Percentiles rank a stretch among this genome's conserved stretches.
phyloP scores from a whole-genome alignment of 768 basidiomycete genomes.

The Collybiopsis luxurians region DNA sequence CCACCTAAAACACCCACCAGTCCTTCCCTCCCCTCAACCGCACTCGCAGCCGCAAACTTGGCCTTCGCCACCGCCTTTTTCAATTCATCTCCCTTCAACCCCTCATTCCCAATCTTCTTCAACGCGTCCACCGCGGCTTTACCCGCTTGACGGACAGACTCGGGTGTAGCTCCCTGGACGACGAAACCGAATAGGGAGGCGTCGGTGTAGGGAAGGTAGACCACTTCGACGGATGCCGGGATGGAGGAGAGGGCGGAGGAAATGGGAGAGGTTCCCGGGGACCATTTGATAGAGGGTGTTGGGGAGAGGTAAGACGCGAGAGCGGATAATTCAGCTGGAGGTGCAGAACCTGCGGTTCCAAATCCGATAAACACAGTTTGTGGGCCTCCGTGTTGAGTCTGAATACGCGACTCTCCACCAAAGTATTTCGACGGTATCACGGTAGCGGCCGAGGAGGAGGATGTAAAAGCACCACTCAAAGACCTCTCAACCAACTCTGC shows the following conservation, averaged over 20 bases:
- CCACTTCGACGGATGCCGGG: slow-evolving; percentile 58
- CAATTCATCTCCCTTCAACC: slow-evolving; percentile 64
- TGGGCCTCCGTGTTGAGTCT: slow-evolving; percentile 47
- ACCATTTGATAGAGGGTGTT: slow-evolving; percentile 84
- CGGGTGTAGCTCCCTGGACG: slow-evolving; percentile 64
- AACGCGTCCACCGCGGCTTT: slow-evolving; percentile 68
- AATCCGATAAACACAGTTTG: slow-evolving; percentile 89
- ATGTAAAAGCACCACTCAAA: slow-evolving; percentile 44
- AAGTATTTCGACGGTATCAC: slow-evolving; percentile 49
- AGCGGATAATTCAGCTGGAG: slow-evolving; percentile 71
- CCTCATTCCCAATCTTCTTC: slow-evolving; percentile 60
- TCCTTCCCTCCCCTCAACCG: slow-evolving; percentile 69
- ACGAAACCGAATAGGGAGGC: slow-evolving; percentile 84
- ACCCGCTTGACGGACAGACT: slow-evolving; percentile 64
- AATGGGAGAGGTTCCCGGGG: slow-evolving; percentile 67
- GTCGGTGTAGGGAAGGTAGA: slow-evolving; percentile 90
- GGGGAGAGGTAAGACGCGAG: slow-evolving; percentile 82
- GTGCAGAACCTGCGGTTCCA: slow-evolving; percentile 58
- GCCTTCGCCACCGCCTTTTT: slow-evolving; percentile 85
- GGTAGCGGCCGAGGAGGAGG: slow-evolving; percentile 34
- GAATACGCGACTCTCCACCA: slow-evolving; percentile 86
- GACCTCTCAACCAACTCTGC: slow-evolving; percentile 69
- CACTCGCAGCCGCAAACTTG: slow-evolving; percentile 76
- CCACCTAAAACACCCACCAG: slow-evolving; percentile 58
- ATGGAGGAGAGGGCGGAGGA: slow-evolving; percentile 52